These are phyloP conservation scores for Plasmodium gallinaceum DNA, from an alignment of 169 alveolate genomes.

Conservation along the genomic window DNA sequence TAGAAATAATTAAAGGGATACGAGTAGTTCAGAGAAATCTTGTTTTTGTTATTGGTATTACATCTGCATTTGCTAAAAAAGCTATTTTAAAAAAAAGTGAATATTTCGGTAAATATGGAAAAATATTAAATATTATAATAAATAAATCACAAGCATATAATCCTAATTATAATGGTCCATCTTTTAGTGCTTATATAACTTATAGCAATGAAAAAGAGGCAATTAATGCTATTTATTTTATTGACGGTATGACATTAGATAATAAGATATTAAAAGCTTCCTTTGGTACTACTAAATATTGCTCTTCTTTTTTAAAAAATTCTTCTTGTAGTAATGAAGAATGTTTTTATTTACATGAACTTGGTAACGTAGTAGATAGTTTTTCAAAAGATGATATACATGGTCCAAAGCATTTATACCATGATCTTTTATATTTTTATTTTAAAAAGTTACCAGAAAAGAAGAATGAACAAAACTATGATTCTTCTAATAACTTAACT, in stretches of 20 bases:
- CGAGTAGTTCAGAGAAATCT: conserved; percentile 92
- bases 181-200: conserved; percentile 94
- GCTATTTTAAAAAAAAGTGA: conserved; percentile 88
- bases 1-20: conserved; percentile 85
- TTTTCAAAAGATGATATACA: conserved; percentile 80
- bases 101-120: conserved; percentile 92
- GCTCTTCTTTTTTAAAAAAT: conserved; percentile 91
- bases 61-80: conserved; percentile 88
- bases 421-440: conserved; percentile 72
- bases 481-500: background rate
- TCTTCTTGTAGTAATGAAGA: conserved; percentile 91
- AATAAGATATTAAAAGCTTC: conserved; percentile 92
- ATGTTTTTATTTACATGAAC: conserved; percentile 93
- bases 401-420: conserved; percentile 76
- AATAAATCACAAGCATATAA: conserved; percentile 89
- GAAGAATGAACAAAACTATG: conserved; percentile 8
- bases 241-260: conserved; percentile 92
- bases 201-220: conserved; percentile 92
- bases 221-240: conserved; percentile 92
- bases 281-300: conserved; percentile 95
- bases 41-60: conserved; percentile 92
- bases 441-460: conserved; percentile 56
- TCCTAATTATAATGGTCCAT: conserved; percentile 89
- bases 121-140: conserved; percentile 89
- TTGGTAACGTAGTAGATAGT: conserved; percentile 89